phyloP scores from a whole-genome alignment of 768 basidiomycete genomes.

The Xerocomellus amylosporus region DNA sequence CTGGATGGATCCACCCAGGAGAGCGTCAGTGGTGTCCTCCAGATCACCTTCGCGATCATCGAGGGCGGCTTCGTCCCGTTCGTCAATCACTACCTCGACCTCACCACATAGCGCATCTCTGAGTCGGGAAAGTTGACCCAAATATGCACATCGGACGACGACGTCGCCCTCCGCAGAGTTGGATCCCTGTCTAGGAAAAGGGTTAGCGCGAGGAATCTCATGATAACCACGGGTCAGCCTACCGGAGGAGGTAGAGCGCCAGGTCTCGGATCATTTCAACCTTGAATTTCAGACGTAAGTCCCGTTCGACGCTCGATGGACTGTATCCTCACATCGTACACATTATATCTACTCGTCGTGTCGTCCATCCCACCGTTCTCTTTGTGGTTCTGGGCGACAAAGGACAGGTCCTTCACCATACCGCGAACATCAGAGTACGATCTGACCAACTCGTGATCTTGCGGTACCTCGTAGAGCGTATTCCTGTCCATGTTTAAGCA shows the following conservation, averaged over 20 bases:
- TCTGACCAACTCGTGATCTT: constrained; percentile 53
- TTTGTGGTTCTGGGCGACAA: constrained; percentile 57
- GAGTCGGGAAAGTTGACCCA: constrained; percentile 48
- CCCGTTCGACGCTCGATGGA: background rate
- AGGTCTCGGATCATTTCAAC: constrained; percentile 50
- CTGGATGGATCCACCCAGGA: constrained; percentile 32
- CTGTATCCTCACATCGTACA: constrained; percentile 62
- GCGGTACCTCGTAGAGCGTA: constrained; percentile 58
- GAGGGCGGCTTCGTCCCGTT: constrained; percentile 62
- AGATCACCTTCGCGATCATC: constrained; percentile 46
- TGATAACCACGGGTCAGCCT: background rate
- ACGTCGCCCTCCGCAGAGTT: constrained; percentile 49
- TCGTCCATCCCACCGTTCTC: constrained; percentile 63
- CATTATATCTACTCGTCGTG: constrained; percentile 64
- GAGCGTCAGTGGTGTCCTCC: constrained; percentile 33
- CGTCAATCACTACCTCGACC: constrained; percentile 66
- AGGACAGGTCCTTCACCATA: constrained; percentile 62
- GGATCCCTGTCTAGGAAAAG: constrained; percentile 40
- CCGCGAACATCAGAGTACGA: constrained; percentile 58
- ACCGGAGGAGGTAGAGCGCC: constrained; percentile 49
- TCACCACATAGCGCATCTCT: constrained; percentile 41
- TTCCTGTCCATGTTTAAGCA: constrained; percentile 32
- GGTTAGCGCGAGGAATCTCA: background rate
- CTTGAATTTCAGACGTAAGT: constrained; percentile 19
- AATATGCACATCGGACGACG: constrained; percentile 52